Evolutionary conservation across 1,139 yeast genomes (phyloP), one percentile per base, ranked within the genome.

Genomic region (Suhomyces panamericanus): DNA sequence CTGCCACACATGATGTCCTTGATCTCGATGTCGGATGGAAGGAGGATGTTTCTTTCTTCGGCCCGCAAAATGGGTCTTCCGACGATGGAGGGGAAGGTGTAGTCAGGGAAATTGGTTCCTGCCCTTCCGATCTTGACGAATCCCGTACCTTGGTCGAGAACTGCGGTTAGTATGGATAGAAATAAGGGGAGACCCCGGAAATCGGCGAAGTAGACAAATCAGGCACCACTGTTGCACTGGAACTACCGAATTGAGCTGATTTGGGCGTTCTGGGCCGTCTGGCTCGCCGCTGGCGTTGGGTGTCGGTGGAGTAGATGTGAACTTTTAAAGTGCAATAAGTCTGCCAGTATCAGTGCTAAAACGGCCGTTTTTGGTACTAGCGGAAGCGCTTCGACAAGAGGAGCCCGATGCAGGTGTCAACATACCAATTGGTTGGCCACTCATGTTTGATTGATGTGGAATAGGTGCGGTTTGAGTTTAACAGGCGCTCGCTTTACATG

Each of bases 91-190:
- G 99, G 99, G 69, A 91, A 93, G n/a, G 97, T 91, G 69, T 85
- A 85, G 68, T 93, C 99, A 22, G 99, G 99, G 75, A 91, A 91
- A 69, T 93, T 95, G 57, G 93, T 87, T 24, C 98, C 98, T 30
- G 95, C 97, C 60, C 96, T 82, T 49, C 99, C 99, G 58, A 93
- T 89, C 67, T 86, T 86, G 37, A 86, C 93, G 63, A 93, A 93
- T 51, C 99, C 99, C 39, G 99, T 93, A 73, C 99, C 99, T 74
- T 95, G 99, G 71, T 93, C 99, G 58, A 95, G 90, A 58, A 93
- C 98, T 82, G 34, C 38, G 32, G 55, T 56, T 57, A 49, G 59
- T 58, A 50, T 24, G 24, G 24, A 34, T 27, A 16, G 24, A 32
- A 11, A 14, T 8, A 38, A n/a, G n/a, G 32, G 13, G 11, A 12